Conservation (phyloP, 768 basidiomycete species). For the Rhodotorula diobovata region DNA sequence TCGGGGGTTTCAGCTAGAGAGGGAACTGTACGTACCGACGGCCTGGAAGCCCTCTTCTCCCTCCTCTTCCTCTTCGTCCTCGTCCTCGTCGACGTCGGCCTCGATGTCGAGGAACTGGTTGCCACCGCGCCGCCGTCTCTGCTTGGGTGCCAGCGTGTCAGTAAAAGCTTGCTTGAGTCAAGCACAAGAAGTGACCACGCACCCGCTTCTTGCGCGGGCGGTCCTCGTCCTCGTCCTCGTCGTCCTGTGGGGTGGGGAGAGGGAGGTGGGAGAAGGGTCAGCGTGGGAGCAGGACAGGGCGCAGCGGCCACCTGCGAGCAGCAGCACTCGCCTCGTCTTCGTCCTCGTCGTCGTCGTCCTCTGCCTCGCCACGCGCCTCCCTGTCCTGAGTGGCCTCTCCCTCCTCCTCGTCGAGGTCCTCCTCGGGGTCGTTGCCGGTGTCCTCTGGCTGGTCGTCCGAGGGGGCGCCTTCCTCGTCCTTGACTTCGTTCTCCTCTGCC, state of each 20-base stretch:
- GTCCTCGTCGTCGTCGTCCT: slow-evolving; percentile 41
- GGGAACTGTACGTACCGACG: slow-evolving; percentile 19
- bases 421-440: slow-evolving; percentile 47
- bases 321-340: slow-evolving; percentile 45
- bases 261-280: neutral
- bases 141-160: neutral
- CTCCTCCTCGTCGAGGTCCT: slow-evolving; percentile 31
- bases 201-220: slow-evolving; percentile 39
- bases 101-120: slow-evolving; percentile 92
- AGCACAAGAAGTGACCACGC: neutral
- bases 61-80: slow-evolving; percentile 84
- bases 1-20: neutral
- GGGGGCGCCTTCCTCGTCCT: slow-evolving; percentile 34
- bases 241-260: slow-evolving; percentile 2
- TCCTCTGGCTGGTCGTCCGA: slow-evolving; percentile 35
- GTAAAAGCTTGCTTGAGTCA: neutral
- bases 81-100: slow-evolving; percentile 93
- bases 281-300: rapidly evolving
- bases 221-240: slow-evolving; percentile 24
- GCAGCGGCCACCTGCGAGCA: neutral
- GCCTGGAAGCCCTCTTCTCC: slow-evolving; percentile 50
- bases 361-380: neutral
- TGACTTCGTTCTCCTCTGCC: slow-evolving; percentile 42
- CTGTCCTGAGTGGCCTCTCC: slow-evolving; percentile 46
- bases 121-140: slow-evolving; percentile 58